phyloP scores from a whole-genome alignment of 169 alveolate genomes.

The Cryptosporidium andersoni region DNA sequence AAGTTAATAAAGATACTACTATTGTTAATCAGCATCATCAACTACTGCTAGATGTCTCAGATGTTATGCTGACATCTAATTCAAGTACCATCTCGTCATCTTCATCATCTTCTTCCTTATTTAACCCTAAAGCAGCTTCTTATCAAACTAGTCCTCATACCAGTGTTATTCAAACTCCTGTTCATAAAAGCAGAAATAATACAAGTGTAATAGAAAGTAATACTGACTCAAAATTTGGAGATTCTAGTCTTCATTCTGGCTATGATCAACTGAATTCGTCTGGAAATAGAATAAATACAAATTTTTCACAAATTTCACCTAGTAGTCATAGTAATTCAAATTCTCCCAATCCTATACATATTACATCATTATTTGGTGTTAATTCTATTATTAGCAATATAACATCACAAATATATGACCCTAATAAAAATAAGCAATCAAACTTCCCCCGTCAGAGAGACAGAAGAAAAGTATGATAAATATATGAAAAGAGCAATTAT shows the following conservation, averaged over 20 bases:
- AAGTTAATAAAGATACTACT: not conserved
- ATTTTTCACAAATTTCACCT: not conserved
- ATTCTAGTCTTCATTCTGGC: conserved; percentile 37
- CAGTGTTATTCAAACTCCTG: conserved; percentile 9
- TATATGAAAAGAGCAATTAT: not conserved
- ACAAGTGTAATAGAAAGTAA: not conserved
- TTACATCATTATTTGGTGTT: conserved; percentile 46
- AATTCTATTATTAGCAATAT: conserved; percentile 33
- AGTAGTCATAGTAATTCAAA: not conserved
- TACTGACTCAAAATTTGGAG: not conserved
- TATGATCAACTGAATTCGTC: conserved; percentile 41
- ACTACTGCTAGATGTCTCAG: conserved; percentile 36
- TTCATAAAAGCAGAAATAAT: not conserved
- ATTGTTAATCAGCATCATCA: conserved; percentile 16
- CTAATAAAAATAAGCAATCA: conserved; percentile 32
- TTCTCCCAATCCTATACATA: conserved; percentile 23
- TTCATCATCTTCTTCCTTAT: conserved; percentile 35
- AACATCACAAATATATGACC: conserved; percentile 39
- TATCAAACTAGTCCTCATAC: conserved; percentile 1
- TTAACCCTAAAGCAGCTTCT: conserved; percentile 5
- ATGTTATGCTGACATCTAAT: conserved; percentile 46
- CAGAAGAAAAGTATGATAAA: conserved; percentile 5
- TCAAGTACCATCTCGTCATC: conserved; percentile 66
- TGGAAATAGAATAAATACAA: conserved; percentile 1
- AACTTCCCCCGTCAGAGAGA: not conserved